Evolutionary conservation across 1,284 basidiomycete species (phyloP).

Genomic region (Mrakiaceae sp.): DNA sequence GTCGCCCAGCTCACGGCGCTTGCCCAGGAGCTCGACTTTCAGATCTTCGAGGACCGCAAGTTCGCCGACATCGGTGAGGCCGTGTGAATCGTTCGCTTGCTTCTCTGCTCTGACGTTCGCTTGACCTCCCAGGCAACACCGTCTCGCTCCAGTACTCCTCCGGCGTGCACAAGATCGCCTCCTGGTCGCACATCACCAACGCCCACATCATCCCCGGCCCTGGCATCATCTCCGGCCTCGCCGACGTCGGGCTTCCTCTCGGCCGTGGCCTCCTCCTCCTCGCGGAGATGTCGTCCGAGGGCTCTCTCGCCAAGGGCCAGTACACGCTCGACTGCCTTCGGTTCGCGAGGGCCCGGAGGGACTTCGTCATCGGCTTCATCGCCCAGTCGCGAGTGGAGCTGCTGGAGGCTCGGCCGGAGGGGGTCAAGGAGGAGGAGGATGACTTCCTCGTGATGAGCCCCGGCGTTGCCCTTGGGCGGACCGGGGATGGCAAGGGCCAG

Average conservation of each 20-base stretch:
- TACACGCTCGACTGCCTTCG: slow-evolving; percentile 79
- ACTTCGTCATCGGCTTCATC: slow-evolving; percentile 94
- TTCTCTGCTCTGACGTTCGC: slow-evolving; percentile 1
- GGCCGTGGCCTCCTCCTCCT: slow-evolving; percentile 80
- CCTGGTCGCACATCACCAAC: slow-evolving; percentile 96
- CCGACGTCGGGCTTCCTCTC: slow-evolving; percentile 71
- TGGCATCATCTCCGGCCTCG: slow-evolving; percentile 78
- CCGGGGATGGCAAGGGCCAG: slow-evolving; percentile 85
- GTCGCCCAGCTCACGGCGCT: slow-evolving; percentile 60
- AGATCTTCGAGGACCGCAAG: slow-evolving; percentile 98
- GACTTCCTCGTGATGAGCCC: slow-evolving; percentile 91
- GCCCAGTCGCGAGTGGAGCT: slow-evolving; percentile 70
- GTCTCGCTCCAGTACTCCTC: slow-evolving; percentile 89
- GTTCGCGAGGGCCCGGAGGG: slow-evolving; percentile 66
- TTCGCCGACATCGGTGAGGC: slow-evolving; percentile 91
- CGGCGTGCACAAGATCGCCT: slow-evolving; percentile 86
- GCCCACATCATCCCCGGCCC: slow-evolving; percentile 92
- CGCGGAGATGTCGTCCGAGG: slow-evolving; percentile 92
- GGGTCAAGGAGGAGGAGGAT: slow-evolving; percentile 36
- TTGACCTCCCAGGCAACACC: slow-evolving; percentile 66
- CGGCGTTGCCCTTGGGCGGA: slow-evolving; percentile 74
- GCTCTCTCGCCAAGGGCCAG: slow-evolving; percentile 66
- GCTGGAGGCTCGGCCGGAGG: slow-evolving; percentile 11
- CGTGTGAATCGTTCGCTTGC: not conserved
- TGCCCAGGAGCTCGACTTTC: slow-evolving; percentile 73